Conservation (phyloP, 345 rosid genomes). For the Populus tremula region DNA sequence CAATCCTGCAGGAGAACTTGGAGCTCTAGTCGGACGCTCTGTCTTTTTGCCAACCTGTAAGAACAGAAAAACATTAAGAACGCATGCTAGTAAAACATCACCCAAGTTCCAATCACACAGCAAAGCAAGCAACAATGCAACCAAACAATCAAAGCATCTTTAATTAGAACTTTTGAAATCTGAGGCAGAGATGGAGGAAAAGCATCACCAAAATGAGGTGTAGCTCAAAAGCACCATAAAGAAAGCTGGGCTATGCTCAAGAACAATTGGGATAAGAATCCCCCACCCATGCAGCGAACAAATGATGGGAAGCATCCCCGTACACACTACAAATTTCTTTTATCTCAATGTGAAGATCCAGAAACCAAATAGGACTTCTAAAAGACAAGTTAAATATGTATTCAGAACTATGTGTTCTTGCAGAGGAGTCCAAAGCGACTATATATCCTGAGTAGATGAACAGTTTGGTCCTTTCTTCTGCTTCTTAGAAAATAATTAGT, state of each 20-base stretch:
- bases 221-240: not conserved
- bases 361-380: not conserved
- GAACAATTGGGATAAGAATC: not conserved
- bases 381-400: not conserved
- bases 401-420: not conserved
- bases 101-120: not conserved
- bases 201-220: not conserved
- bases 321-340: not conserved
- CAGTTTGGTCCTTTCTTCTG: not conserved
- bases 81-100: not conserved
- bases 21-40: conserved; percentile 18
- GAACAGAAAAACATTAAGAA: not conserved
- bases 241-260: not conserved
- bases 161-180: not conserved
- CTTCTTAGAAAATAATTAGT: not conserved
- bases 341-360: not conserved
- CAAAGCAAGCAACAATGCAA: not conserved
- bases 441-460: not conserved
- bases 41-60: conserved; percentile 29
- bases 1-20: conserved; percentile 27
- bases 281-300: not conserved
- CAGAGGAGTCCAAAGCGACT: not conserved
- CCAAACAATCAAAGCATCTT: not conserved
- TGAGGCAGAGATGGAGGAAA: not conserved
- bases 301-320: not conserved